These are phyloP conservation scores for Hyphopichia homilentoma DNA, from an alignment of 805 yeast genomes.

Conservation along the genomic window DNA sequence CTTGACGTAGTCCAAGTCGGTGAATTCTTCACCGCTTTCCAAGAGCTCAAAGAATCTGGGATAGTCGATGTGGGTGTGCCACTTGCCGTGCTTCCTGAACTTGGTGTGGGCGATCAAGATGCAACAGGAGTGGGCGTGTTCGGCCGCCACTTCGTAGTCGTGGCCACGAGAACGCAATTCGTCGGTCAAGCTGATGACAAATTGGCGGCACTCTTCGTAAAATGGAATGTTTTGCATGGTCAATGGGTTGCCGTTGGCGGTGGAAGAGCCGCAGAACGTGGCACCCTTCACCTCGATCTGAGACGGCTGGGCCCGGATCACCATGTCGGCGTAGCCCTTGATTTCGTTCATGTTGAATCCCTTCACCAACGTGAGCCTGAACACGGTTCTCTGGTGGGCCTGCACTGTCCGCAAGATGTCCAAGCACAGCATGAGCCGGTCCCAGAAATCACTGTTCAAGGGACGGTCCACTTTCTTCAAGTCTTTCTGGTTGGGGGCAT, in stretches of 20 bases:
- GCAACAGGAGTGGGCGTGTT: conserved; percentile 94
- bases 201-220: conserved; percentile 80
- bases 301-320: conserved; percentile 75
- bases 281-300: conserved; percentile 94
- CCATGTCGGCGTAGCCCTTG: conserved; percentile 81
- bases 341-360: conserved; percentile 86
- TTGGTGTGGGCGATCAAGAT: conserved; percentile 74
- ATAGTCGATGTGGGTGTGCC: conserved; percentile 91
- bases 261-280: conserved; percentile 88
- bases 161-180: conserved; percentile 66
- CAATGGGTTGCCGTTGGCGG: conserved; percentile 78
- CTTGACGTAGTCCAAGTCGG: conserved; percentile 73
- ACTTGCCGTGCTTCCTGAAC: conserved; percentile 64
- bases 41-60: conserved; percentile 68
- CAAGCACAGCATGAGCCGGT: conserved; percentile 73
- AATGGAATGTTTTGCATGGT: conserved; percentile 96
- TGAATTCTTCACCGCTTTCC: conserved; percentile 61
- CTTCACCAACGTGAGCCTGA: conserved; percentile 84
- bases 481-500: conserved; percentile 83
- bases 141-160: conserved; percentile 83
- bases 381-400: conserved; percentile 83
- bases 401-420: conserved; percentile 74
- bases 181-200: conserved; percentile 60
- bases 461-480: conserved; percentile 86
- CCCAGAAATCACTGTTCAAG: conserved; percentile 89